A percentile compares a stretch with the other conserved stretches of the same genome.
Evolutionary conservation across 2,329 filamentous ascomycete species (phyloP).

Genomic region (Passalora sequoiae): DNA sequence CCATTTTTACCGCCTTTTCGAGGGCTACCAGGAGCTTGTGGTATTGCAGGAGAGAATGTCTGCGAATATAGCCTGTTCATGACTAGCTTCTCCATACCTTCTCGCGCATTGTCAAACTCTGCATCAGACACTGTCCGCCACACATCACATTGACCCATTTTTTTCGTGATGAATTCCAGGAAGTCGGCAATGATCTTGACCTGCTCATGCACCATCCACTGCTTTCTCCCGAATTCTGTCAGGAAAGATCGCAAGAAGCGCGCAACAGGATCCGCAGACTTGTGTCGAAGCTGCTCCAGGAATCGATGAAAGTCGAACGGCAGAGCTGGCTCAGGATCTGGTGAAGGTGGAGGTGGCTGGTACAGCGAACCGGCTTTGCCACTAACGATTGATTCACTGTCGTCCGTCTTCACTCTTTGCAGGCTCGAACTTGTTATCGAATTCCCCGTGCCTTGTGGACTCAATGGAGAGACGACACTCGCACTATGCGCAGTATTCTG

Average conservation of each 20-base stretch:
- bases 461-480: conserved; percentile 13
- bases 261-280: conserved; percentile 95
- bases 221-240: conserved; percentile 89
- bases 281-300: conserved; percentile 88
- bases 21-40: conserved; percentile 67
- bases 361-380: conserved; percentile 44
- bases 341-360: conserved; percentile 53
- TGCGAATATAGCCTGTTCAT: conserved; percentile 97
- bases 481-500: conserved; percentile 24
- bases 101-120: conserved; percentile 95
- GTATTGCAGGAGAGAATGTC: conserved; percentile 92
- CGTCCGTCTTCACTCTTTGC: conserved; percentile 22
- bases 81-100: conserved; percentile 98
- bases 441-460: conserved; percentile 23
- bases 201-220: conserved; percentile 99
- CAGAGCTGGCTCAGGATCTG: conserved; percentile 65
- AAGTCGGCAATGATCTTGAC: conserved; percentile 99
- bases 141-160: conserved; percentile 95
- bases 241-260: conserved; percentile 93
- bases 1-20: conserved; percentile 63
- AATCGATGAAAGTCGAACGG: conserved; percentile 98
- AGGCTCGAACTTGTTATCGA: conserved; percentile 25
- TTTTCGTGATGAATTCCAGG: conserved; percentile 91
- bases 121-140: conserved; percentile 94
- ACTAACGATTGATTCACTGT: conserved; percentile 29